phyloP scores from a whole-genome alignment of 2,329 filamentous ascomycete genomes.

The Claviceps sp. region DNA sequence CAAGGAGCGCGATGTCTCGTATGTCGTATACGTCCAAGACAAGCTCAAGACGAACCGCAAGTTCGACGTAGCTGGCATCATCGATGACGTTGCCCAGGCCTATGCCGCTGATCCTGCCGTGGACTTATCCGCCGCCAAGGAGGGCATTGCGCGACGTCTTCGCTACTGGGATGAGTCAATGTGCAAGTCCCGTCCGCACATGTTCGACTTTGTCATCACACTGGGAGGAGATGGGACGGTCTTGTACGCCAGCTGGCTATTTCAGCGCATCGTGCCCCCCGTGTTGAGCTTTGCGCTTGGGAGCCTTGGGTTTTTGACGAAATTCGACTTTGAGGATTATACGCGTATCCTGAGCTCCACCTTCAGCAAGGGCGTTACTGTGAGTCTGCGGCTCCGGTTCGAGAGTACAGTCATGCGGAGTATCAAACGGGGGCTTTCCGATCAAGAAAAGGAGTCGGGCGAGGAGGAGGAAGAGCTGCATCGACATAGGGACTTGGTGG shows the following conservation, averaged over 20 bases:
- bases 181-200: slow-evolving; percentile 65
- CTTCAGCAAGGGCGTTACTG: slow-evolving; percentile 73
- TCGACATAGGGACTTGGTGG: slow-evolving; percentile 56
- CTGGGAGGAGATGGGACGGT: slow-evolving; percentile 95
- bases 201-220: slow-evolving; percentile 87
- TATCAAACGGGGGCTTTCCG: slow-evolving; percentile 29
- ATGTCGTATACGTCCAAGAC: slow-evolving; percentile 74
- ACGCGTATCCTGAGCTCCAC: slow-evolving; percentile 54
- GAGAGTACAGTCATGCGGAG: slow-evolving; percentile 90
- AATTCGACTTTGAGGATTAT: slow-evolving; percentile 80
- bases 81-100: slow-evolving; percentile 42
- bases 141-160: slow-evolving; percentile 39
- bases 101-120: slow-evolving; percentile 25
- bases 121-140: slow-evolving; percentile 19
- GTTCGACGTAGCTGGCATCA: slow-evolving; percentile 60
- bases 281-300: slow-evolving; percentile 85
- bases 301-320: slow-evolving; percentile 87
- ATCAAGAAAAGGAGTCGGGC: slow-evolving; percentile 14
- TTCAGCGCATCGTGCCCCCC: slow-evolving; percentile 87
- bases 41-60: slow-evolving; percentile 55
- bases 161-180: slow-evolving; percentile 75
- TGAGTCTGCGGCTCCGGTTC: slow-evolving; percentile 77
- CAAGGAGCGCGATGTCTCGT: slow-evolving; percentile 50
- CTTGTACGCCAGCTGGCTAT: slow-evolving; percentile 90
- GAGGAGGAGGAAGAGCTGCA: slow-evolving; percentile 25